Evolutionary conservation across 305 asterid species (phyloP), one percentile per base, ranked within the genome.

Genomic region (Fraxinus greggii): DNA sequence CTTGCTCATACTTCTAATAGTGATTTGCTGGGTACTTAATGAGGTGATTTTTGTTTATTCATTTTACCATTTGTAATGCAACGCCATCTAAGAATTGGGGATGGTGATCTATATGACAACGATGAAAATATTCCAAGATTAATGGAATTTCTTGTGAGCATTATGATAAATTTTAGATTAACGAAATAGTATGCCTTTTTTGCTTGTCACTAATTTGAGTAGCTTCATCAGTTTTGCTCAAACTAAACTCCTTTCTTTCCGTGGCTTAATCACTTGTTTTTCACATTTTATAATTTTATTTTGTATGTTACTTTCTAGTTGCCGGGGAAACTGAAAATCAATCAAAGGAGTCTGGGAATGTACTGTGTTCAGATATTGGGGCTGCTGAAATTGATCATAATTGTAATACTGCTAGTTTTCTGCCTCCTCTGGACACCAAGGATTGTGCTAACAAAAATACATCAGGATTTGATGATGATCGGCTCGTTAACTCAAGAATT

Each of bases 341-440:
- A 77, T 56, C 78, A 21, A 51, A 85, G 82, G 85, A 78, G 85
- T 78, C 36, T 84, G 86, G 42, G n/a, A 33, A 76, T 73, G 86
- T 31, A 61, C 42, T 54, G 45, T 67, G 78, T 36, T 85, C 73
- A 65, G 80, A 7, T 67, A 32, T 63, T 3, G 81, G 77, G 75
- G 80, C 86, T 78, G 78, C 56, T 13, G 72, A 72, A 42, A 59
- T 72, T 31, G 82, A 78, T 84, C 76, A 56, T 80, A 80, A 42
- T 65, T 79, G 73, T 59, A 84, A 69, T 72, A 78, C 79, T 48
- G 84, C 81, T 72, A 86, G 32, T 82, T 78, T 83, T 33, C 80
- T 82, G 83, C 31, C 79, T 75, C 51, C 75, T 65, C 33, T 78
- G 82, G 83, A 86, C 80, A 86, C 86, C 56, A 86, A 84, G 77